Evolutionary conservation across 768 basidiomycete genomes (phyloP).

Genomic region (Mycena chlorophos): DNA sequence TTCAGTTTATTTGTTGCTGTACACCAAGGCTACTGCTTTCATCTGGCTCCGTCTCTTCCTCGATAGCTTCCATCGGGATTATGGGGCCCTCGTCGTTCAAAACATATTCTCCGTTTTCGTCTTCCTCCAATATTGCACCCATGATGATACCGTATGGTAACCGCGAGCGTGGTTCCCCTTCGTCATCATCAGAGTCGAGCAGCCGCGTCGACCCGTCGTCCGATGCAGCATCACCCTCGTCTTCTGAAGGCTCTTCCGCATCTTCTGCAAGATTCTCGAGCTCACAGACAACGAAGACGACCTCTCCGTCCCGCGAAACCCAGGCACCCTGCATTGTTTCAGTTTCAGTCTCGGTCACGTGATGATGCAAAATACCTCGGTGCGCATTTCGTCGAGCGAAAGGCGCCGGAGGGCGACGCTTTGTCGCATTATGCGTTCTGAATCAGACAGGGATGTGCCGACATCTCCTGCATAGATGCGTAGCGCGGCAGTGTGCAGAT

Average conservation of each 20-base stretch:
- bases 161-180: not conserved
- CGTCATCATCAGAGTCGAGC: not conserved
- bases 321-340: not conserved
- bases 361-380: conserved; percentile 31
- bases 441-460: conserved; percentile 24
- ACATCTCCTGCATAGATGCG: conserved; percentile 34
- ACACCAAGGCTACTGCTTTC: no score
- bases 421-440: conserved; percentile 25
- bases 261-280: not conserved
- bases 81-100: no score
- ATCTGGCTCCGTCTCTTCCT: no score
- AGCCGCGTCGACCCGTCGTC: not conserved
- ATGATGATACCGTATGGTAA: not conserved
- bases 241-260: not conserved
- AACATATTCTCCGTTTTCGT: conserved; percentile 13
- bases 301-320: not conserved
- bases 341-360: not conserved
- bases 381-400: conserved; percentile 32
- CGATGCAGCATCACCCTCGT: not conserved
- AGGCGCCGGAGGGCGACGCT: conserved; percentile 33
- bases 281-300: not conserved
- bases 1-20: no score
- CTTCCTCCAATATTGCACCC: conserved; percentile 13
- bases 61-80: no score
- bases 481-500: conserved; percentile 36